Percentiles rank a stretch among this genome's conserved stretches.
Conservation (phyloP, 257 asterid species). For the Catharanthus roseus region DNA sequence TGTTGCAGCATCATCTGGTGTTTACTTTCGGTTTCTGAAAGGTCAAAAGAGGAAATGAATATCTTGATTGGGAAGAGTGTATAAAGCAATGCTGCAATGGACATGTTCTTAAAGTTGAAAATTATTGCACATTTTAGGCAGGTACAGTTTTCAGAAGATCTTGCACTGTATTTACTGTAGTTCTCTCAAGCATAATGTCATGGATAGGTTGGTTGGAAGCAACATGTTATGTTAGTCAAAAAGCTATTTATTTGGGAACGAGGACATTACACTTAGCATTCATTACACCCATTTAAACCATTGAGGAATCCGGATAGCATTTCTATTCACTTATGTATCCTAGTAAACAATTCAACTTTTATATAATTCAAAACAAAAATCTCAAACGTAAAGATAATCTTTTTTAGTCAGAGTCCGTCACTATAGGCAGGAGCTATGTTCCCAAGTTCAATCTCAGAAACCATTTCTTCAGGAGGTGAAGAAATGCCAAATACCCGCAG, state of each 20-base stretch:
- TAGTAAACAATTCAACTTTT: too few species aligned
- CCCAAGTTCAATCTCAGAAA: background rate
- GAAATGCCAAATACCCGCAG: too few species aligned
- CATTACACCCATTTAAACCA: too few species aligned
- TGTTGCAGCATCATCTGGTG: background rate
- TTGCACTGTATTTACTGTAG: background rate
- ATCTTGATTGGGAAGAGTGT: slow-evolving; percentile 2
- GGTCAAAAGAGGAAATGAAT: slow-evolving; percentile 3
- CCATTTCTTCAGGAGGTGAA: background rate
- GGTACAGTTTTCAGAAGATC: background rate
- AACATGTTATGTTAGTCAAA: background rate
- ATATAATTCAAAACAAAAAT: too few species aligned
- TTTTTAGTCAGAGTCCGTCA: background rate
- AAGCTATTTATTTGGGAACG: background rate
- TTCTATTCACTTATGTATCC: too few species aligned
- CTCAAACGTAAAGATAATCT: background rate
- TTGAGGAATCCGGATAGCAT: too few species aligned
- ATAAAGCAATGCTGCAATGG: background rate
- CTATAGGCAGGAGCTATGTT: background rate
- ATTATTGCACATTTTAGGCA: background rate
- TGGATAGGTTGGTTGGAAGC: background rate
- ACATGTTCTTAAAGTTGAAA: background rate
- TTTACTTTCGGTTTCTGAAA: background rate
- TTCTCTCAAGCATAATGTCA: background rate
- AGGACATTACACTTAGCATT: background rate